phyloP scores from a whole-genome alignment of 306 rosid genomes.

The Pyrus bretschneideri region DNA sequence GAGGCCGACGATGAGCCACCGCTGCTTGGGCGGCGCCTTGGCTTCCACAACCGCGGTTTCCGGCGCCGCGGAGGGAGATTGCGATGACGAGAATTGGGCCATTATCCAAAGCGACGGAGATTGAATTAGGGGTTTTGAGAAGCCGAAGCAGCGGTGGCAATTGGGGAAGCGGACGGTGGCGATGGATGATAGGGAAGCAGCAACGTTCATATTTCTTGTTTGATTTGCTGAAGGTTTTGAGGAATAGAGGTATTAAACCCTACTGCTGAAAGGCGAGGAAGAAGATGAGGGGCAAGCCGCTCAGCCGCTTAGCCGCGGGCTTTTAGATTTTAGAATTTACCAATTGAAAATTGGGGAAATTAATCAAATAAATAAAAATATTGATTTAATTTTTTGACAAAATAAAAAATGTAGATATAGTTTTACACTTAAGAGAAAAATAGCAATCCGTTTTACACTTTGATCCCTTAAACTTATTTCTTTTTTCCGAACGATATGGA shows the following conservation, averaged over 20 bases:
- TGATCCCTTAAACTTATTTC: too few species aligned
- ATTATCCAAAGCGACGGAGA: conserved; percentile 3
- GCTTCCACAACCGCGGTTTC: neutral
- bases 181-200: conserved; percentile 31
- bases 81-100: conserved; percentile 12
- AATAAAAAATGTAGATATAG: too few species aligned
- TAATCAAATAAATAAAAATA: too few species aligned
- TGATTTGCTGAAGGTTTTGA: neutral
- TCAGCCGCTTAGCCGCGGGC: neutral
- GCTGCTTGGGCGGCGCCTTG: conserved; percentile 35
- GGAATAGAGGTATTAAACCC: neutral
- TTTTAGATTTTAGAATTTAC: neutral
- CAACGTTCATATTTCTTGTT: conserved; percentile 27
- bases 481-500: too few species aligned
- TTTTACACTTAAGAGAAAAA: too few species aligned
- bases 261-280: neutral
- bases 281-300: neutral
- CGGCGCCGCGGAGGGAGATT: conserved; percentile 8
- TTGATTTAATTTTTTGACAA: too few species aligned
- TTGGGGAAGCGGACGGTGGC: conserved; percentile 17
- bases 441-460: too few species aligned
- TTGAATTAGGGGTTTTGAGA: conserved; percentile 22
- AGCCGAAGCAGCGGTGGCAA: conserved; percentile 25
- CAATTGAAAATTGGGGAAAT: too few species aligned
- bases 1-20: conserved; percentile 83